phyloP scores from a whole-genome alignment of 1,284 basidiomycete genomes.

The Tilletia horrida region DNA sequence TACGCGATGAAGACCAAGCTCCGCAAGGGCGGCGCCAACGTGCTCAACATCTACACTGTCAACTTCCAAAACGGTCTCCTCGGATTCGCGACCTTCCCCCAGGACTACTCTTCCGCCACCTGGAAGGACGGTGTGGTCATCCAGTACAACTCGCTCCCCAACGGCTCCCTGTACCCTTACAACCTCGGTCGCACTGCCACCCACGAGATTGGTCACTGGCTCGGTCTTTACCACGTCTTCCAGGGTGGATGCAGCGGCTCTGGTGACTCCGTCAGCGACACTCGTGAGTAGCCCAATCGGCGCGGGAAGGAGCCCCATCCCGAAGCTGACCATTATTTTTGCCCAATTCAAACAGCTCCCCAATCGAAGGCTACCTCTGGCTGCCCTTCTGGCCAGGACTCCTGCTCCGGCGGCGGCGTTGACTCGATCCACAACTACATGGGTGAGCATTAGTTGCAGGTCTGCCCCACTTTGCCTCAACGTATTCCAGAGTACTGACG shows the following conservation, averaged over 20 bases:
- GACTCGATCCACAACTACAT: slow-evolving; percentile 42
- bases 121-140: slow-evolving; percentile 62
- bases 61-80: slow-evolving; percentile 31
- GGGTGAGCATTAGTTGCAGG: slow-evolving; percentile 5
- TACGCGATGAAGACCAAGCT: slow-evolving; percentile 61
- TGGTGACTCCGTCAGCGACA: slow-evolving; percentile 61
- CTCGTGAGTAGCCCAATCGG: not conserved
- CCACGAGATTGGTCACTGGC: slow-evolving; percentile 59
- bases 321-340: not conserved
- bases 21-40: slow-evolving; percentile 57
- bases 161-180: slow-evolving; percentile 59
- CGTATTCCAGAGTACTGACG: not conserved
- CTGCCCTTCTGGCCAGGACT: slow-evolving; percentile 32
- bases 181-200: slow-evolving; percentile 62
- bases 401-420: slow-evolving; percentile 28
- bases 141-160: slow-evolving; percentile 60
- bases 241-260: slow-evolving; percentile 61
- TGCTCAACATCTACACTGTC: slow-evolving; percentile 63
- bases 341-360: slow-evolving; percentile 56
- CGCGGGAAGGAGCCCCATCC: not conserved
- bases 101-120: slow-evolving; percentile 43
- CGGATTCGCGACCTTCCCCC: slow-evolving; percentile 60
- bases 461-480: not conserved
- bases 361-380: slow-evolving; percentile 32
- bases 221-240: slow-evolving; percentile 65